phyloP scores from a whole-genome alignment of 441 rosid genomes.

The Codiaeum variegatum region DNA sequence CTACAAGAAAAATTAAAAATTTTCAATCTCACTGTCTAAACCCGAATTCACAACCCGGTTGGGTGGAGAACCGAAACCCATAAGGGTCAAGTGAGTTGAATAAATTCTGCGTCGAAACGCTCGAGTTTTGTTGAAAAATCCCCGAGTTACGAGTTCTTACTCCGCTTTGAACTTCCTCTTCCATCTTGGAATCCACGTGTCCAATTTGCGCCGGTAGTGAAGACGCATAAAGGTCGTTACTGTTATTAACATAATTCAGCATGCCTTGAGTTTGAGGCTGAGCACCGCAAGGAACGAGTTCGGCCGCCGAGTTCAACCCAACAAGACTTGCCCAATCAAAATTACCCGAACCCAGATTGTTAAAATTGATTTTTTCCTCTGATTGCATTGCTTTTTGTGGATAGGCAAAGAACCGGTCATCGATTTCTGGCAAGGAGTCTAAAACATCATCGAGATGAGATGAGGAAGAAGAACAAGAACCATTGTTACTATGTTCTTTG shows the following conservation, averaged over 20 bases:
- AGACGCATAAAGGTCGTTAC: conserved; percentile 35
- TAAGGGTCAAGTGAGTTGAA: conserved; percentile 45
- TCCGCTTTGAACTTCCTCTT: conserved; percentile 79
- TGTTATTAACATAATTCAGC: conserved; percentile 22
- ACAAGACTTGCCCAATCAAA: conserved; percentile 83
- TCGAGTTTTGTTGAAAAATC: conserved; percentile 34
- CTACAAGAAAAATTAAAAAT: no score
- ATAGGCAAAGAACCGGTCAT: conserved; percentile 40
- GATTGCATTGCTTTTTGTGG: conserved; percentile 47
- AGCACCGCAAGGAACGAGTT: conserved; percentile 27
- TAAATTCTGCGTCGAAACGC: conserved; percentile 31
- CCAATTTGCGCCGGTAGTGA: conserved; percentile 28
- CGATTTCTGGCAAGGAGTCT: conserved; percentile 64
- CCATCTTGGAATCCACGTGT: conserved; percentile 31
- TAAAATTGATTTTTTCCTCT: conserved; percentile 40
- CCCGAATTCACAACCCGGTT: conserved; percentile 47
- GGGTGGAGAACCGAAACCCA: conserved; percentile 55
- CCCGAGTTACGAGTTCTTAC: conserved; percentile 35
- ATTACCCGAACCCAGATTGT: conserved; percentile 40
- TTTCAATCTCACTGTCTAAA: conserved; percentile 42
- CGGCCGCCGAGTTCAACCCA: conserved; percentile 45
- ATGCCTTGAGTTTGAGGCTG: conserved; percentile 41
- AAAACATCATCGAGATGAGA: conserved; percentile 81
- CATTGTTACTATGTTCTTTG: conserved; percentile 59
- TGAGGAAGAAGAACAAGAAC: conserved; percentile 65